These are phyloP conservation scores for Nannochloropsis oceanica DNA, from an alignment of 108 stramenopile genomes.

Conservation along the genomic window DNA sequence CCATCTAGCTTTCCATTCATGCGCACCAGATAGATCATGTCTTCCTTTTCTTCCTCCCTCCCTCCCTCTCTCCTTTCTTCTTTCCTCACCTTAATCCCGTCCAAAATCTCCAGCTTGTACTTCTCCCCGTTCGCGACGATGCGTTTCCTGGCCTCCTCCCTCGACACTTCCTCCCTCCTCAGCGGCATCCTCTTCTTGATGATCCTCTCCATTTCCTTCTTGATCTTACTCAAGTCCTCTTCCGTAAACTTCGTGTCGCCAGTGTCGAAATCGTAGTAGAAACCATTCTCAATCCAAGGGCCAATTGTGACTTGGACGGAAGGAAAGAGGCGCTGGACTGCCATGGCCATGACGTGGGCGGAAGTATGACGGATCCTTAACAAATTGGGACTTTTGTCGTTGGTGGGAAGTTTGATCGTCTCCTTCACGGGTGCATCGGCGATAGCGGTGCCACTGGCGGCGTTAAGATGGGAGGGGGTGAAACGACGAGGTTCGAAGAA, in stretches of 20 bases:
- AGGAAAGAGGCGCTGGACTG: slow-evolving; percentile 76
- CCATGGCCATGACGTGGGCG: slow-evolving; percentile 97
- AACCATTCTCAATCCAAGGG: slow-evolving; percentile 95
- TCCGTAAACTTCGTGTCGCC: slow-evolving; percentile 55
- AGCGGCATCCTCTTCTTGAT: slow-evolving; percentile 70
- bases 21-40: too few relatives aligned
- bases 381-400: slow-evolving; percentile 67
- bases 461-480: neutral
- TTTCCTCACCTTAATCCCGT: slow-evolving; percentile 51
- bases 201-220: slow-evolving; percentile 93
- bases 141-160: slow-evolving; percentile 66
- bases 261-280: slow-evolving; percentile 89
- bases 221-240: slow-evolving; percentile 64
- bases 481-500: neutral
- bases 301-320: slow-evolving; percentile 91
- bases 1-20: too few relatives aligned
- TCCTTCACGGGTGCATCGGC: neutral
- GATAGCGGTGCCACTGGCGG: neutral
- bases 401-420: slow-evolving; percentile 64
- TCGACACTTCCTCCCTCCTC: slow-evolving; percentile 62
- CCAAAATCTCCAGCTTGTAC: slow-evolving; percentile 85
- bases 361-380: slow-evolving; percentile 81
- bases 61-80: neutral
- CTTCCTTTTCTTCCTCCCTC: neutral
- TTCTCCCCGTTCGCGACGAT: slow-evolving; percentile 66